Evolutionary conservation across 1,284 basidiomycete genomes (phyloP).

Genomic region (Boletellus deceptivus): DNA sequence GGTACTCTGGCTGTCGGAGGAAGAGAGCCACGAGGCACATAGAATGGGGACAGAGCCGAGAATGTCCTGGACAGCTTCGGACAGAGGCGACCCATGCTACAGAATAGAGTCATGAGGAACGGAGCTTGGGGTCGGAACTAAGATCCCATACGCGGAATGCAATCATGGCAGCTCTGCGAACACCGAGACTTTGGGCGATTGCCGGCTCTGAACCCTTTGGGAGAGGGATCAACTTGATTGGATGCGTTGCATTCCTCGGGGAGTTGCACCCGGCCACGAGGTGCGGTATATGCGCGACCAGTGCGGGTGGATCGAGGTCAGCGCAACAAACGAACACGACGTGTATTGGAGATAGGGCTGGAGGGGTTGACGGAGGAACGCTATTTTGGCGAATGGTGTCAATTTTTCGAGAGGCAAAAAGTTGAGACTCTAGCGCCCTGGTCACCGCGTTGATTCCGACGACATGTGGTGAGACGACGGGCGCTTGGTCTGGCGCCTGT

Average conservation of each 20-base stretch:
- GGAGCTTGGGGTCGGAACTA: neutral
- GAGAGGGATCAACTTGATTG: constrained; percentile 64
- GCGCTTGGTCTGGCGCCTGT: constrained; percentile 2
- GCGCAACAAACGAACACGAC: constrained; percentile 67
- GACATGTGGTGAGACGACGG: constrained; percentile 38
- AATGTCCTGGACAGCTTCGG: constrained; percentile 38
- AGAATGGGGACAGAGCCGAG: constrained; percentile 51
- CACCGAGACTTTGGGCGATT: constrained; percentile 61
- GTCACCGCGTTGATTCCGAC: constrained; percentile 83
- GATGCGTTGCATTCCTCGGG: constrained; percentile 19
- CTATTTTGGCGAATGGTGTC: constrained; percentile 12
- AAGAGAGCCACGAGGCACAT: constrained; percentile 61
- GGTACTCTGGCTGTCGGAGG: constrained; percentile 8
- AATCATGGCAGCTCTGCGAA: constrained; percentile 70
- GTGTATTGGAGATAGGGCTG: constrained; percentile 32
- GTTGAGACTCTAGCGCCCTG: constrained; percentile 65
- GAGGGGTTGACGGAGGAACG: constrained; percentile 21
- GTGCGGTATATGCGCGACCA: constrained; percentile 71
- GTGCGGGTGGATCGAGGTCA: constrained; percentile 69
- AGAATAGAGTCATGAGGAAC: constrained; percentile 3
- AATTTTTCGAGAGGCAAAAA: constrained; percentile 36
- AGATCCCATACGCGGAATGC: constrained; percentile 51
- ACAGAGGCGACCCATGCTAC: constrained; percentile 41
- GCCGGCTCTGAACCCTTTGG: constrained; percentile 67
- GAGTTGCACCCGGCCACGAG: constrained; percentile 74